Evolutionary conservation across 306 rosid species (phyloP).

Genomic region (Cercis canadensis): DNA sequence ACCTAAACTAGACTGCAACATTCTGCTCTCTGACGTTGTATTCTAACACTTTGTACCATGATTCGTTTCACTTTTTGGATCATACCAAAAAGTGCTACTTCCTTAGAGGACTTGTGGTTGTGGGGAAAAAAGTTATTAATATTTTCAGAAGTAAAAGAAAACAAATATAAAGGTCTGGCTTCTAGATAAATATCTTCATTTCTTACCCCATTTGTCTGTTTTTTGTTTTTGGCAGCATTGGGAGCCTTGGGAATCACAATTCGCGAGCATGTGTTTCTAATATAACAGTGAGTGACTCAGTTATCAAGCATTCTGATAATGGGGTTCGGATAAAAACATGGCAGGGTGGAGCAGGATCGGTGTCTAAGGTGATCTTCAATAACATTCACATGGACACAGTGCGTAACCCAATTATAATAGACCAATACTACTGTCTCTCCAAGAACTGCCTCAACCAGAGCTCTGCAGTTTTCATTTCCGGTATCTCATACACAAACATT

Average conservation of each 20-base stretch:
- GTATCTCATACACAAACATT: conserved; percentile 51
- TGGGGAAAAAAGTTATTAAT: no score
- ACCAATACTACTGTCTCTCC: conserved; percentile 65
- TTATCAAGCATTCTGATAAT: conserved; percentile 53
- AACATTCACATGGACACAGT: conserved; percentile 52
- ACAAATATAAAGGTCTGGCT: no score
- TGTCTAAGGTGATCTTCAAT: conserved; percentile 43
- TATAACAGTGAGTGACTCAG: conserved; percentile 49
- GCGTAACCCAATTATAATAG: conserved; percentile 60
- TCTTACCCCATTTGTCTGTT: no score
- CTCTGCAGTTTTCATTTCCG: conserved; percentile 51
- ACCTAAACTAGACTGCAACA: not conserved
- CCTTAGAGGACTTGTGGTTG: no score
- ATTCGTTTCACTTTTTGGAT: no score
- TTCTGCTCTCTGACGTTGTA: not conserved
- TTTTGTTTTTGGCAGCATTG: conserved; percentile 35
- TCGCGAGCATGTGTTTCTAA: conserved; percentile 57
- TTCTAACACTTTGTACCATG: no score
- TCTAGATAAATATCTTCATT: no score
- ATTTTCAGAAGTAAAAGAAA: no score
- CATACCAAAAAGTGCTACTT: no score
- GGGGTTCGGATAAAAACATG: conserved; percentile 67
- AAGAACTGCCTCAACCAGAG: conserved; percentile 63
- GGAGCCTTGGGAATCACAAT: conserved; percentile 53
- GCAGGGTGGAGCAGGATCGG: conserved; percentile 66